These are phyloP conservation scores for Phlebiopsis gigantea DNA, from an alignment of 768 basidiomycete species.

Conservation along the genomic window DNA sequence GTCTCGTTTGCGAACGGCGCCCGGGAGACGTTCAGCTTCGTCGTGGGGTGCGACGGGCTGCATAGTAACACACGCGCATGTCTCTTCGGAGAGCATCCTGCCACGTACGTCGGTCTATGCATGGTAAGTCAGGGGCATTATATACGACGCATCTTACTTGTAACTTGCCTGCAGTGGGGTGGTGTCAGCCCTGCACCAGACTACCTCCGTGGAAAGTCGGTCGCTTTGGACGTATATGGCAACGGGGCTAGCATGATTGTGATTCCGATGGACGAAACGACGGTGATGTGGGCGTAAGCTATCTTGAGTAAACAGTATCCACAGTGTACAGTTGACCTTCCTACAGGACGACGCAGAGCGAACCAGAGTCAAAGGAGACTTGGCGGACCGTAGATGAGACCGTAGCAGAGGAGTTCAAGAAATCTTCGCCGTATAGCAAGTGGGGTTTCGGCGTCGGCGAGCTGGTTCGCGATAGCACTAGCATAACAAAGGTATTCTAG, in stretches of 20 bases:
- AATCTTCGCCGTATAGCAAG: conserved; percentile 14
- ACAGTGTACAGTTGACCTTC: neutral
- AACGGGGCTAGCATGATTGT: neutral
- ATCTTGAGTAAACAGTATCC: neutral
- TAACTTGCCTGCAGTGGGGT: neutral
- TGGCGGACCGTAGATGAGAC: conserved; percentile 17
- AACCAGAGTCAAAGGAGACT: neutral
- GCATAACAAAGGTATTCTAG: neutral
- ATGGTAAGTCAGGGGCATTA: neutral
- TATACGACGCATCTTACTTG: neutral
- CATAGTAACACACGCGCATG: conserved; percentile 33
- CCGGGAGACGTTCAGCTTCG: conserved; percentile 31
- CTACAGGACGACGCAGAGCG: neutral
- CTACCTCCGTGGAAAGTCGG: neutral
- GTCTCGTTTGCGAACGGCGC: conserved; percentile 33
- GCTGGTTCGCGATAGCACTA: conserved; percentile 21
- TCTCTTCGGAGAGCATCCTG: conserved; percentile 4
- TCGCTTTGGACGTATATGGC: neutral
- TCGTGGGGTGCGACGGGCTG: conserved; percentile 41
- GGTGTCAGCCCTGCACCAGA: neutral
- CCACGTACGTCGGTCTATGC: conserved; percentile 1
- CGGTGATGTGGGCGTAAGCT: neutral
- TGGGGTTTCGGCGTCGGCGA: conserved; percentile 25
- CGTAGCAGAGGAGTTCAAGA: conserved; percentile 17
- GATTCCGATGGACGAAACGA: neutral